Evolutionary conservation across 148 eudicot genomes (phyloP).

Genomic region (Vaccinium macrocarpon): DNA sequence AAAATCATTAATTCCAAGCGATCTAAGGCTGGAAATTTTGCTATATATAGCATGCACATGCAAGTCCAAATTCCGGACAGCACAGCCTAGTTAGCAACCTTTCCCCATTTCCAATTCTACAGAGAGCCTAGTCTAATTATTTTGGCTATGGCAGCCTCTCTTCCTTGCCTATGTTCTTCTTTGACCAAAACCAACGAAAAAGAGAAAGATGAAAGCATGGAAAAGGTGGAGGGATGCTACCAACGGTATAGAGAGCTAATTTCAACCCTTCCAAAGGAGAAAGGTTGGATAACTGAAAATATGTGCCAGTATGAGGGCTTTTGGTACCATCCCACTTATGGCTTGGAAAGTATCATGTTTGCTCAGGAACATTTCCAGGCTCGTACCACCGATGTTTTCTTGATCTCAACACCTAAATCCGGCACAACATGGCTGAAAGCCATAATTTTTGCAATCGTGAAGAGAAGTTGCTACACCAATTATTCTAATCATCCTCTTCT

Average conservation of each 20-base stretch:
- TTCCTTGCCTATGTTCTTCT: not conserved
- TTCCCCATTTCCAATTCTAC: too few relatives aligned
- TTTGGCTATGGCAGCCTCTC: not conserved
- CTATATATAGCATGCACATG: too few relatives aligned
- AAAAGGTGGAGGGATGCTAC: not conserved
- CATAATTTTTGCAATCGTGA: constrained; percentile 6
- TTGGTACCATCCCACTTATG: constrained; percentile 6
- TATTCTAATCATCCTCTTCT: not conserved
- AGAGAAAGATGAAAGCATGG: not conserved
- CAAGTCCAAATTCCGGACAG: too few relatives aligned
- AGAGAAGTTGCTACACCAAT: not conserved
- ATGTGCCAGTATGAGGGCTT: constrained; percentile 8
- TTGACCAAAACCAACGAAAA: not conserved
- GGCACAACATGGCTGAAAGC: constrained; percentile 24
- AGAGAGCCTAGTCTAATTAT: too few relatives aligned
- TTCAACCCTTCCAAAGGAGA: not conserved
- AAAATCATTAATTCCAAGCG: too few relatives aligned
- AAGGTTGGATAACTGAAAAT: not conserved
- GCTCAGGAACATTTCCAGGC: constrained; percentile 9
- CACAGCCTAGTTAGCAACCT: too few relatives aligned
- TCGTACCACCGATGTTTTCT: constrained; percentile 8
- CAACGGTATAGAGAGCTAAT: not conserved
- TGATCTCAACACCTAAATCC: constrained; percentile 7
- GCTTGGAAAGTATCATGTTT: not conserved
- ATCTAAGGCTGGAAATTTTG: too few relatives aligned